These are phyloP conservation scores for Ramichloridium luteum DNA, from an alignment of 2,329 filamentous ascomycete species.

Conservation along the genomic window DNA sequence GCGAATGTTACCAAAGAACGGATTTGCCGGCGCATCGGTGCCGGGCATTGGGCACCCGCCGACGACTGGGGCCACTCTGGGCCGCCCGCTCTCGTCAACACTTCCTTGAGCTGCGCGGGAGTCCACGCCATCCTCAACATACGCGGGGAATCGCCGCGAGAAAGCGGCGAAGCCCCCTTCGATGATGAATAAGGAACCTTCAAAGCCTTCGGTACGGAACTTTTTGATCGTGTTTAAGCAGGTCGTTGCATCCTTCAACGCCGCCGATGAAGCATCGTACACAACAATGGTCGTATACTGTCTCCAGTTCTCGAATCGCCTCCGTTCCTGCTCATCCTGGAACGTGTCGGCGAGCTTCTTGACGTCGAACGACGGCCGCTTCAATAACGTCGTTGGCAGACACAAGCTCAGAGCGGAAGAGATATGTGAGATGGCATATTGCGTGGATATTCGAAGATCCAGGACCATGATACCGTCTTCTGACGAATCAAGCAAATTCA, in stretches of 20 bases:
- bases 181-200: slow-evolving; percentile 60
- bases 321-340: slow-evolving; percentile 55
- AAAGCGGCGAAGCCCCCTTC: slow-evolving; percentile 73
- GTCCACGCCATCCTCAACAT: slow-evolving; percentile 40
- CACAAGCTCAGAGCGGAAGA: slow-evolving; percentile 78
- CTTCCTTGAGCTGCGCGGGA: slow-evolving; percentile 8
- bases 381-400: slow-evolving; percentile 86
- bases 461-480: slow-evolving; percentile 53
- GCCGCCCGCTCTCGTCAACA: slow-evolving; percentile 40
- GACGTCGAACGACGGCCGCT: slow-evolving; percentile 79
- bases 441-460: slow-evolving; percentile 76
- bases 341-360: slow-evolving; percentile 82
- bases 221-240: slow-evolving; percentile 87
- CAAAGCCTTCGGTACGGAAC: slow-evolving; percentile 73
- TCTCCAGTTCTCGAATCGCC: slow-evolving; percentile 65
- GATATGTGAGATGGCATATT: slow-evolving; percentile 64
- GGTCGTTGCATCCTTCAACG: slow-evolving; percentile 67
- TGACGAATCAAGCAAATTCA: slow-evolving; percentile 35
- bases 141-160: slow-evolving; percentile 49
- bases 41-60: slow-evolving; percentile 76
- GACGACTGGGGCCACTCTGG: slow-evolving; percentile 61
- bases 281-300: slow-evolving; percentile 67
- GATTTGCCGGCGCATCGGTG: slow-evolving; percentile 57
- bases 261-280: slow-evolving; percentile 67
- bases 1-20: slow-evolving; percentile 91